Evolutionary conservation across 306 rosid species (phyloP).

Genomic region (Psophocarpus tetragonolobus): DNA sequence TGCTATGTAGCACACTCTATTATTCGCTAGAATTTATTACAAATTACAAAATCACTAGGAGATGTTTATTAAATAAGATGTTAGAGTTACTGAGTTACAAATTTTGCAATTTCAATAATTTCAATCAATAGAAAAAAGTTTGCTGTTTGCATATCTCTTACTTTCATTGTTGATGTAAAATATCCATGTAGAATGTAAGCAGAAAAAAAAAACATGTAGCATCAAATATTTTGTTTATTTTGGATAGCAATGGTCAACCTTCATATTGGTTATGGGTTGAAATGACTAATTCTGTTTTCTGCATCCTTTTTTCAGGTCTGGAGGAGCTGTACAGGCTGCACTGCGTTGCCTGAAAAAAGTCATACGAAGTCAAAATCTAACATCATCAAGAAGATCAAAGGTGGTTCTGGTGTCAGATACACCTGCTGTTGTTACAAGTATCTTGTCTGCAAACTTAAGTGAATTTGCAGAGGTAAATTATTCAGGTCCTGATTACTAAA

Average conservation of each 20-base stretch:
- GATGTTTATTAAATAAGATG: neutral
- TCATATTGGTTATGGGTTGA: neutral
- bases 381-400: conserved; percentile 59
- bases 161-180: neutral
- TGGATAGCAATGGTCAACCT: neutral
- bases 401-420: conserved; percentile 87
- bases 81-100: neutral
- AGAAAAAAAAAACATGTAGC: neutral
- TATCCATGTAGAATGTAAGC: neutral
- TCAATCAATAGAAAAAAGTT: too few species aligned
- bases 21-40: neutral
- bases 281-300: conserved; percentile 26
- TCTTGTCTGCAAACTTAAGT: conserved; percentile 53
- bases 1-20: too few species aligned
- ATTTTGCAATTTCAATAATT: neutral
- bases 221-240: neutral
- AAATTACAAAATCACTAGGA: neutral
- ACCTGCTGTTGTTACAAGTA: conserved; percentile 67
- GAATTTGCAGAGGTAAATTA: conserved; percentile 83
- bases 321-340: conserved; percentile 77
- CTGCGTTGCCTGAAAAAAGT: conserved; percentile 68
- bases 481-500: conserved; percentile 6
- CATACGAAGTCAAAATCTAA: conserved; percentile 37
- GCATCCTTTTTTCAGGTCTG: conserved; percentile 56
- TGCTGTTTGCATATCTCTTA: neutral